phyloP scores from a whole-genome alignment of 306 rosid species.

The Castanea mollissima region DNA sequence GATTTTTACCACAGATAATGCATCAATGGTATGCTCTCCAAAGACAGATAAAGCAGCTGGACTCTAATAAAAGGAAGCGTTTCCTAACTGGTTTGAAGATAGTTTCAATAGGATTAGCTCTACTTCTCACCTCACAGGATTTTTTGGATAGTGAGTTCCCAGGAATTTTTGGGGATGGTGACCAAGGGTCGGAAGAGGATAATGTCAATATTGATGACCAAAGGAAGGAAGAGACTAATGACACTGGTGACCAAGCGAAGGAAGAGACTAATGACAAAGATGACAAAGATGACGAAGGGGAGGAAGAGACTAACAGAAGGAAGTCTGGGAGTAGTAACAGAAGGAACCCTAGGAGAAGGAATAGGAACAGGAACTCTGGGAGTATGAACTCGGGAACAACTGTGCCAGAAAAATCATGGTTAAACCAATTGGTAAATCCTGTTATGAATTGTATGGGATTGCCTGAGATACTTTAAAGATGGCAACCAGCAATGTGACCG shows the following conservation, averaged over 20 bases:
- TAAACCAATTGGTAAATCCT: no score
- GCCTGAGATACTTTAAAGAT: no score
- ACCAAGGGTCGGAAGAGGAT: slow-evolving; percentile 11
- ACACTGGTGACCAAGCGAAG: no score
- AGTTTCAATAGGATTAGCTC: slow-evolving; percentile 59
- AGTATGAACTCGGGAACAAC: no score
- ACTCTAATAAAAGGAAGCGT: slow-evolving; percentile 51
- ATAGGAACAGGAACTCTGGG: slow-evolving; percentile 16
- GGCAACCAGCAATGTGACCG: no score
- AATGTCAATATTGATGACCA: slow-evolving; percentile 1
- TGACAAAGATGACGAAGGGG: no score
- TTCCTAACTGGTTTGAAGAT: slow-evolving; percentile 51
- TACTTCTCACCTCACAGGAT: slow-evolving; percentile 53
- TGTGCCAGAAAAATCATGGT: slow-evolving; percentile 7
- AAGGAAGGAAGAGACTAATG: no score
- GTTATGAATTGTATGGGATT: no score
- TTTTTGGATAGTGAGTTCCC: slow-evolving; percentile 55
- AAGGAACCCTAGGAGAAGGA: no score
- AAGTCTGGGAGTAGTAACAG: no score
- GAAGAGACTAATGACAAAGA: no score
- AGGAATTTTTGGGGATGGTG: slow-evolving; percentile 15
- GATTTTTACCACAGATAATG: slow-evolving; percentile 48
- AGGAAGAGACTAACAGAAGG: no score
- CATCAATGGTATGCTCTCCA: slow-evolving; percentile 82
- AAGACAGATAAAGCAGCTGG: slow-evolving; percentile 54